phyloP scores from a whole-genome alignment of 768 basidiomycete species.

The Xerocomus spinulosus region DNA sequence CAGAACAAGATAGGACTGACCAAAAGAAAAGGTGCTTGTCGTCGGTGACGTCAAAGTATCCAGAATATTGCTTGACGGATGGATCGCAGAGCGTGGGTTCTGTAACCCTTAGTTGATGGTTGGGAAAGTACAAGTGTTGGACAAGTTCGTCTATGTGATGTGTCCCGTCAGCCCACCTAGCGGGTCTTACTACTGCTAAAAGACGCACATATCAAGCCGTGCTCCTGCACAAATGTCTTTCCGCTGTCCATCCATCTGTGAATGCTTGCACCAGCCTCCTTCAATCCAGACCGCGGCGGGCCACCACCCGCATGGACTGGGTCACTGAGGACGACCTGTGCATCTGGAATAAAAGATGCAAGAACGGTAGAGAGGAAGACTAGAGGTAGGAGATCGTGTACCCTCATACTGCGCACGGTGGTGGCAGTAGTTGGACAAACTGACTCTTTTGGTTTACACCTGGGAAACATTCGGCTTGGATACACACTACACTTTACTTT shows the following conservation, averaged over 20 bases:
- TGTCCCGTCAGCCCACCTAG: conserved; percentile 3
- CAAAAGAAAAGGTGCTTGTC: conserved; percentile 88
- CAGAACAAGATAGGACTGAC: conserved; percentile 34
- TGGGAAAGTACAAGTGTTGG: conserved; percentile 46
- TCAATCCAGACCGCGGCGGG: conserved; percentile 39
- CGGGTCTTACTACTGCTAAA: background rate
- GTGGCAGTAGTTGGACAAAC: background rate
- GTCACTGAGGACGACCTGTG: conserved; percentile 42
- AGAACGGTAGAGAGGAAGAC: conserved; percentile 34
- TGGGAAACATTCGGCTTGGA: background rate
- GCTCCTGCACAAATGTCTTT: conserved; percentile 62
- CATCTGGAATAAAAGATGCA: conserved; percentile 38
- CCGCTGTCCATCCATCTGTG: conserved; percentile 64
- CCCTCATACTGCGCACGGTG: conserved; percentile 33
- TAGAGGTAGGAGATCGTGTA: conserved; percentile 31
- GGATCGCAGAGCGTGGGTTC: conserved; percentile 75
- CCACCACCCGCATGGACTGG: conserved; percentile 27
- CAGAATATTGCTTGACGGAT: conserved; percentile 68
- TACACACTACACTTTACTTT: too few relatives aligned
- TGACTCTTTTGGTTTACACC: background rate
- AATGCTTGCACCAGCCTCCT: conserved; percentile 42
- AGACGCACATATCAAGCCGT: conserved; percentile 65
- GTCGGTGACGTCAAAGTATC: conserved; percentile 77
- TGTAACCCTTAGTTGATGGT: conserved; percentile 56
- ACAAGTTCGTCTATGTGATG: conserved; percentile 53